A percentile compares a stretch with the other conserved stretches of the same genome.
Evolutionary conservation across 345 rosid genomes (phyloP).

Genomic region (Euphorbia pulcherrima): DNA sequence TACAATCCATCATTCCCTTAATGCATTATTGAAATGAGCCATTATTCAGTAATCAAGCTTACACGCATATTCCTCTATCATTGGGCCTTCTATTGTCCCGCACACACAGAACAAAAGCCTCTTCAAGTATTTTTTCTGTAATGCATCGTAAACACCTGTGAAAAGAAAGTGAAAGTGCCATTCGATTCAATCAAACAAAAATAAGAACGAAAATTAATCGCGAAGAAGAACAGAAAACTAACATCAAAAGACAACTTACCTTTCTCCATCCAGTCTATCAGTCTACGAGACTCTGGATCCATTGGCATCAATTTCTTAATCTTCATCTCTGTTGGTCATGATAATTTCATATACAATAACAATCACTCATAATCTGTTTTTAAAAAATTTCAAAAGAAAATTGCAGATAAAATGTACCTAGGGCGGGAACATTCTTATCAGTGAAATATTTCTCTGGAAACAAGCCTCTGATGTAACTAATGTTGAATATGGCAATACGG

Average conservation of each 20-base stretch:
- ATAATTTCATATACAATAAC: conserved; percentile 6
- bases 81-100: conserved; percentile 68
- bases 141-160: conserved; percentile 86
- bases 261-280: conserved; percentile 99
- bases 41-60: conserved; percentile 22
- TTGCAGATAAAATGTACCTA: conserved; percentile 43
- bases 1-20: neutral
- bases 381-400: neutral
- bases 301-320: conserved; percentile 96
- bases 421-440: conserved; percentile 91
- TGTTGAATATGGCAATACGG: conserved; percentile 90
- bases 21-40: neutral
- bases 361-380: neutral
- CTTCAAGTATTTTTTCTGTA: conserved; percentile 83
- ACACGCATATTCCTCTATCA: conserved; percentile 92
- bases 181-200: neutral
- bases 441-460: conserved; percentile 95
- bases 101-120: conserved; percentile 86
- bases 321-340: conserved; percentile 64
- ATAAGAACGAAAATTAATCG: neutral
- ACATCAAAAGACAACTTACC: conserved; percentile 33
- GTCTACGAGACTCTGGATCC: conserved; percentile 88
- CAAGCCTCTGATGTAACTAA: conserved; percentile 92
- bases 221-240: neutral
- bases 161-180: neutral